A percentile compares a stretch with the other conserved stretches of the same genome.
These are phyloP conservation scores for Wickerhamiella domercqiae DNA, from an alignment of 805 yeast species.

Conservation along the genomic window DNA sequence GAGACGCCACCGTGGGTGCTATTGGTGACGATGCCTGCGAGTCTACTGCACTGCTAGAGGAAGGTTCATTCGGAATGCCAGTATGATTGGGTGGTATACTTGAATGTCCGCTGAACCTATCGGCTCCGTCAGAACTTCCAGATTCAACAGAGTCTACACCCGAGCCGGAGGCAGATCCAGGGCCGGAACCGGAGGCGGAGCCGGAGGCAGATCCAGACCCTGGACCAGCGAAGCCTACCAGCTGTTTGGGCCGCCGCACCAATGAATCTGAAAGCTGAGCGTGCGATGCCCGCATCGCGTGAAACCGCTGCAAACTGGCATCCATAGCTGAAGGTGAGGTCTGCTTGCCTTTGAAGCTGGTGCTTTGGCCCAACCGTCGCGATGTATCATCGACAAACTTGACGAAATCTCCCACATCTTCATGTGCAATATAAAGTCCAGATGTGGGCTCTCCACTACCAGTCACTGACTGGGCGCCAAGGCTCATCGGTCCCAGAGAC, in stretches of 20 bases:
- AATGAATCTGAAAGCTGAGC: constrained; percentile 24
- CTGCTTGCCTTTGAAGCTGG: constrained; percentile 5
- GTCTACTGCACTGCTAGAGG: constrained; percentile 2
- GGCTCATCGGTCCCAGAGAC: constrained; percentile 5
- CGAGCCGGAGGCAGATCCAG: constrained; percentile 2
- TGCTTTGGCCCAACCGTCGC: constrained; percentile 1
- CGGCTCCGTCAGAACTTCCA: background rate
- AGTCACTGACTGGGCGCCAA: constrained; percentile 16
- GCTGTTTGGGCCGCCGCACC: constrained; percentile 4
- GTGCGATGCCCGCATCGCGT: constrained; percentile 22
- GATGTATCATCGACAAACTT: constrained; percentile 39
- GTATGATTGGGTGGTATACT: background rate
- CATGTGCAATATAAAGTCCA: constrained; percentile 34
- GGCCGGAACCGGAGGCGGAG: constrained; percentile 1
- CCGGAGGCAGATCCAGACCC: constrained; percentile 2
- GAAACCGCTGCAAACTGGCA: constrained; percentile 23
- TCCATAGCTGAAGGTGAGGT: constrained; percentile 7
- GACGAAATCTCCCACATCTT: constrained; percentile 48
- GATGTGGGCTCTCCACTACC: constrained; percentile 23
- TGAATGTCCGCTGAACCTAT: background rate
- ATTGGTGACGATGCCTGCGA: constrained; percentile 4
- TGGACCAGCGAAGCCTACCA: constrained; percentile 12
- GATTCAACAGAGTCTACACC: constrained; percentile 3
- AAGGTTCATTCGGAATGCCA: constrained; percentile 2
- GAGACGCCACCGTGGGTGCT: constrained; percentile 1